Conservation (phyloP, 2,329 filamentous ascomycete species). For the Fusarium begoniae region DNA sequence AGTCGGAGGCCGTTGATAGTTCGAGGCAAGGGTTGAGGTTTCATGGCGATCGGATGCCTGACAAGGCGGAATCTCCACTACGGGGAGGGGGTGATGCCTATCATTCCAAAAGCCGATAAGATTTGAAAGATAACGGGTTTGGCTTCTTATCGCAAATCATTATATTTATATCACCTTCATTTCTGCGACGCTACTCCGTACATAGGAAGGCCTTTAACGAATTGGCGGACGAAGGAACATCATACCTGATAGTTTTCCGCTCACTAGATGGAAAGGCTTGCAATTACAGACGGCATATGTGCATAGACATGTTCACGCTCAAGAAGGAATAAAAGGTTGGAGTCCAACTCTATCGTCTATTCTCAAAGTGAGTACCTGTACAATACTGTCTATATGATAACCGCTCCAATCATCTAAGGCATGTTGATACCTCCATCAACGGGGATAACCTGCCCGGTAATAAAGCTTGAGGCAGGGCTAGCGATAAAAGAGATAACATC, state of each 20-base stretch:
- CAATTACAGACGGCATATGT: too few species aligned
- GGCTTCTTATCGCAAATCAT: neutral
- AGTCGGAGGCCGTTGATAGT: neutral
- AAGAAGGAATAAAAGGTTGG: neutral
- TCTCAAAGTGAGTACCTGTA: neutral
- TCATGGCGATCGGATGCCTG: neutral
- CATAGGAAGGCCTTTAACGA: neutral
- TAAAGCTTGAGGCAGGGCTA: constrained; percentile 4
- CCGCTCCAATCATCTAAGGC: neutral
- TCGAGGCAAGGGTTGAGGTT: neutral
- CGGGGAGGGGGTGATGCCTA: neutral
- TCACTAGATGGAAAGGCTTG: accelerated
- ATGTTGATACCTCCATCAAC: constrained; percentile 9
- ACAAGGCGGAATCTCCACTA: neutral
- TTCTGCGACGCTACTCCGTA: too few species aligned
- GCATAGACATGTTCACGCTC: accelerated
- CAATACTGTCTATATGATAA: accelerated
- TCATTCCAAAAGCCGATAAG: neutral
- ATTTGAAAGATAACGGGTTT: neutral
- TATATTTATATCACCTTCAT: neutral
- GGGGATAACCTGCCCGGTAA: constrained; percentile 11
- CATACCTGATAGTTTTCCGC: too few species aligned
- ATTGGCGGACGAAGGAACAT: too few species aligned
- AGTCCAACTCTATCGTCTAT: neutral
- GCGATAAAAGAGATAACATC: constrained; percentile 4